Percentiles rank a stretch among this genome's conserved stretches.
Evolutionary conservation across 2,329 filamentous ascomycete species (phyloP).

Genomic region (Diaporthe batatas): DNA sequence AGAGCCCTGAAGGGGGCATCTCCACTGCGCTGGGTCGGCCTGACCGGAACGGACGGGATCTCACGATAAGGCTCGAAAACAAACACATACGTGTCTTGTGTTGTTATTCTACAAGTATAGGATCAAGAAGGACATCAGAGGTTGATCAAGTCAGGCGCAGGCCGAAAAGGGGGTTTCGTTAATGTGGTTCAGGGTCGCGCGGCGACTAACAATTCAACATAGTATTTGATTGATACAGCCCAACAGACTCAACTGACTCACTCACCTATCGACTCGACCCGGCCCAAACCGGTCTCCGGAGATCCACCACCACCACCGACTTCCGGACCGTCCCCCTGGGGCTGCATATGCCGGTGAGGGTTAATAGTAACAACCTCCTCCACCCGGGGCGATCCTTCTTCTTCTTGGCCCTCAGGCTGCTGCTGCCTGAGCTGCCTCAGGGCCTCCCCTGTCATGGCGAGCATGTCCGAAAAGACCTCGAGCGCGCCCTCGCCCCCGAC

Average conservation of each 20-base stretch:
- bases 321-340: neutral
- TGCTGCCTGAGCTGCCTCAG: conserved; percentile 11
- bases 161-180: neutral
- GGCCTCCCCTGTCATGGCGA: conserved; percentile 17
- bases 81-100: neutral
- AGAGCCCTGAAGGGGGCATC: neutral
- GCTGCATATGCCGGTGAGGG: neutral
- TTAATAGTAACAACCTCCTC: neutral
- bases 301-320: conserved; percentile 29
- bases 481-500: conserved; percentile 26
- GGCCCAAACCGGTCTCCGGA: neutral
- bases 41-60: neutral
- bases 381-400: too few species aligned
- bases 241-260: conserved; percentile 19
- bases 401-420: neutral
- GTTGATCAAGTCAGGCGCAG: neutral
- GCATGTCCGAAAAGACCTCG: conserved; percentile 11
- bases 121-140: neutral
- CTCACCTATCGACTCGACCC: neutral
- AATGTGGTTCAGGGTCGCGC: neutral
- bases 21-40: neutral
- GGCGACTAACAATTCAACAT: conserved; percentile 12
- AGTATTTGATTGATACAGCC: conserved; percentile 1
- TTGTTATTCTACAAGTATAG: neutral
- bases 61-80: neutral